These are phyloP conservation scores for Botrytis pseudocinerea DNA, from an alignment of 2,329 filamentous ascomycete species.

Conservation along the genomic window DNA sequence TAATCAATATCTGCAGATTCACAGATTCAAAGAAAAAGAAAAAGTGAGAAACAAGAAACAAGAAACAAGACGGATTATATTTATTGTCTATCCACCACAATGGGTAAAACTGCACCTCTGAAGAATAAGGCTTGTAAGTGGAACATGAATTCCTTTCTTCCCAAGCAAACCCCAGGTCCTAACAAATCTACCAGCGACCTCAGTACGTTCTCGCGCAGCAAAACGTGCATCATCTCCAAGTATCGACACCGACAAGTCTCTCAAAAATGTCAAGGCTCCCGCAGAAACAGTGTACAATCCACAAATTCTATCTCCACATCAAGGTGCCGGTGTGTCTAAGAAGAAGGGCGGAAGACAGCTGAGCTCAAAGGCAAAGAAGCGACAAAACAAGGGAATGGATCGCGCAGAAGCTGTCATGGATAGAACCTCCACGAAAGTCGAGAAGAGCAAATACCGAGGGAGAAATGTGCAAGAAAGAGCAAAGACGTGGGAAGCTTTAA, in stretches of 20 bases:
- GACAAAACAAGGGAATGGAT: constrained; percentile 59
- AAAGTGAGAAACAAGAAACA: too few relatives aligned
- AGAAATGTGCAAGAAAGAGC: constrained; percentile 51
- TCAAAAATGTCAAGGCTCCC: constrained; percentile 60
- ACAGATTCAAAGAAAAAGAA: background rate
- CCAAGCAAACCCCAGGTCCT: background rate
- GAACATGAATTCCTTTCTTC: background rate
- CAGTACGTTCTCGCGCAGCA: constrained; percentile 72
- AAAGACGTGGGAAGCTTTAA: constrained; percentile 61
- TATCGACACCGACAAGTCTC: constrained; percentile 70
- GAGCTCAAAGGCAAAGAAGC: constrained; percentile 55
- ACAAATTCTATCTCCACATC: constrained; percentile 69
- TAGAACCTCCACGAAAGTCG: constrained; percentile 56
- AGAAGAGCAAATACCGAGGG: constrained; percentile 54
- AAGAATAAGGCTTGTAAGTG: constrained; percentile 39
- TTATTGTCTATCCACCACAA: constrained; percentile 26
- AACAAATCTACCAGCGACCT: constrained; percentile 45
- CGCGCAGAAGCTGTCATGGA: constrained; percentile 61
- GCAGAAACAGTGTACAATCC: constrained; percentile 51
- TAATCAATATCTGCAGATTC: constrained; percentile 9
- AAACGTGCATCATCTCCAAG: constrained; percentile 70
- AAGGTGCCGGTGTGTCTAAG: constrained; percentile 66
- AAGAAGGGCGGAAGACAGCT: constrained; percentile 60
- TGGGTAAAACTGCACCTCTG: constrained; percentile 41
- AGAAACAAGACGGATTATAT: background rate